These are phyloP conservation scores for Piper longum DNA, from an alignment of 164 flowering plant species.

Conservation along the genomic window DNA sequence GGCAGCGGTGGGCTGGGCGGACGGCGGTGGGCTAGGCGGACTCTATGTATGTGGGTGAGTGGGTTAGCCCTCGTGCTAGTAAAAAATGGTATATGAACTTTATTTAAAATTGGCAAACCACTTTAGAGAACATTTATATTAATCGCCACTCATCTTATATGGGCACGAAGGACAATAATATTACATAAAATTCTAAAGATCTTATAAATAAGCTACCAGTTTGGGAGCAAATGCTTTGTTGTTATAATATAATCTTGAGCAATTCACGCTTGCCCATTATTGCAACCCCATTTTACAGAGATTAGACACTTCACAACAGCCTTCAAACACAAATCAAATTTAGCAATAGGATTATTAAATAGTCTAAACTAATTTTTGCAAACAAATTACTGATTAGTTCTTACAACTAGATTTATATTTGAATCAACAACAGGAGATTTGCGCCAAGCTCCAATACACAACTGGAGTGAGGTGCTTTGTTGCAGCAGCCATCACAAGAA, in stretches of 20 bases:
- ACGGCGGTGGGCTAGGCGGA: no score
- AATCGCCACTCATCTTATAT: no score
- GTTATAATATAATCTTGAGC: conserved; percentile 58
- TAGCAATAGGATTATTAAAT: background rate
- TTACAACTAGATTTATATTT: conserved; percentile 47
- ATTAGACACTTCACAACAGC: conserved; percentile 52
- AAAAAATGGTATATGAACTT: no score
- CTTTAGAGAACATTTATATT: no score
- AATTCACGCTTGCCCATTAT: conserved; percentile 67
- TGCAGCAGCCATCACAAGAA: conserved; percentile 79
- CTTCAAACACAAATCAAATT: conserved; percentile 20
- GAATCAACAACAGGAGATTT: conserved; percentile 85
- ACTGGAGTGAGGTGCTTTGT: conserved; percentile 97
- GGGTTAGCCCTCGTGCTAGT: no score
- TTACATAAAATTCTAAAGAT: no score
- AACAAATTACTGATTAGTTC: background rate
- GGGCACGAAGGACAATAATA: no score
- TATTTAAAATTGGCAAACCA: no score
- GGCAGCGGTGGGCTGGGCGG: no score
- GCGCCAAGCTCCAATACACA: conserved; percentile 90
- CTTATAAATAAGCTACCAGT: no score
- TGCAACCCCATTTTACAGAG: conserved; percentile 62
- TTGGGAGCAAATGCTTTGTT: no score
- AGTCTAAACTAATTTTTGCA: background rate
- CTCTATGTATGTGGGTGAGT: no score